A percentile compares a stretch with the other conserved stretches of the same genome.
Evolutionary conservation across 495 filamentous ascomycete species (phyloP).

Genomic region (Neurospora tetrasperma): DNA sequence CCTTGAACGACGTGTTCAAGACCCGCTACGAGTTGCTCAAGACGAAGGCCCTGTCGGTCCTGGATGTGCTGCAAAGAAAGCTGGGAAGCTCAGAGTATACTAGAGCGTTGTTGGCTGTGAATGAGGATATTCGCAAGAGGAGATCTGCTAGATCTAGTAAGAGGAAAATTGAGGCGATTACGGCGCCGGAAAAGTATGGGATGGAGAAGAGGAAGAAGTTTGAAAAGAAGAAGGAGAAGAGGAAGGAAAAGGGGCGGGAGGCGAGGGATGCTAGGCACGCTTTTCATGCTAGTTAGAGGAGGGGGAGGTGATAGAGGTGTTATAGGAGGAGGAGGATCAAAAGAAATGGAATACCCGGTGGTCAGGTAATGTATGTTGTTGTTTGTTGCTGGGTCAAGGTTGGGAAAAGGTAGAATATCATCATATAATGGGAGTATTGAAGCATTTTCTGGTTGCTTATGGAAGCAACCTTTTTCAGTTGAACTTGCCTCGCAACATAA

Average conservation of each 20-base stretch:
- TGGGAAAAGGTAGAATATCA: neutral
- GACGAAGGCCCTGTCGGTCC: slow-evolving; percentile 56
- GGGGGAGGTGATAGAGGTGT: neutral
- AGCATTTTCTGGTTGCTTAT: neutral
- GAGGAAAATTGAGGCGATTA: slow-evolving; percentile 75
- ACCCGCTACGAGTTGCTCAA: slow-evolving; percentile 56
- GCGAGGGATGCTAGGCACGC: slow-evolving; percentile 52
- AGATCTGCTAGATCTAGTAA: slow-evolving; percentile 67
- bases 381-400: neutral
- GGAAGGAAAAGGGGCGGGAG: slow-evolving; percentile 64
- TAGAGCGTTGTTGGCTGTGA: slow-evolving; percentile 53
- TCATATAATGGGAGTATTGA: neutral
- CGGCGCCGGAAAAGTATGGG: slow-evolving; percentile 65
- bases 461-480: neutral
- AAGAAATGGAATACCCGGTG: neutral
- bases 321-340: neutral
- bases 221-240: slow-evolving; percentile 72
- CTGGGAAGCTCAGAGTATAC: slow-evolving; percentile 75
- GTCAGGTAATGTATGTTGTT: neutral
- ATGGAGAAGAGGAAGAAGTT: slow-evolving; percentile 75
- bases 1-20: slow-evolving; percentile 54
- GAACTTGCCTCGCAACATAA: neutral
- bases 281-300: neutral
- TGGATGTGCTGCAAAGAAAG: slow-evolving; percentile 68
- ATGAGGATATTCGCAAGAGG: slow-evolving; percentile 54